A percentile compares a stretch with the other conserved stretches of the same genome.
These are phyloP conservation scores for Podaxis rugospora DNA, from an alignment of 768 basidiomycete species.

Conservation along the genomic window DNA sequence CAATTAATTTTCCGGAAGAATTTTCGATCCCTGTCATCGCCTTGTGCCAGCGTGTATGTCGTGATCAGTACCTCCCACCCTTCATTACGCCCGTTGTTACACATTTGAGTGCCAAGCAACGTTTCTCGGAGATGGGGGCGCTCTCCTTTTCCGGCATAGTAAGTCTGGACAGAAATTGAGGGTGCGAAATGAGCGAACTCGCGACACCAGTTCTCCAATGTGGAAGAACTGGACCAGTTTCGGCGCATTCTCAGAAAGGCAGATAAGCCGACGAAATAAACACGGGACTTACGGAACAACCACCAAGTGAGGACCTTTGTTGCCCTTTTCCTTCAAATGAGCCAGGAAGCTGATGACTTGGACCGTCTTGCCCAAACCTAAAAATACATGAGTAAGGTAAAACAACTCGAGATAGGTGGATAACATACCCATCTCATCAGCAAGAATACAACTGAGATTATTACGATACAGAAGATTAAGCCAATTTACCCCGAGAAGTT, in stretches of 20 bases:
- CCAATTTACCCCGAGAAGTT: constrained; percentile 98
- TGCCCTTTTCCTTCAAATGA: constrained; percentile 74
- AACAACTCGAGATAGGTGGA: not conserved
- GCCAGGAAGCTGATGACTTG: constrained; percentile 98
- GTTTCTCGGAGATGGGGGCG: constrained; percentile 69
- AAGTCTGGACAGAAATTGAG: constrained; percentile 78
- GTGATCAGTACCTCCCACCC: constrained; percentile 95
- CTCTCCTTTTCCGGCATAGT: constrained; percentile 92
- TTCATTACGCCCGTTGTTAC: constrained; percentile 39
- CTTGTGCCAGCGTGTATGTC: constrained; percentile 92
- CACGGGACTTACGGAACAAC: constrained; percentile 80
- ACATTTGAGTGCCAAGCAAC: constrained; percentile 55
- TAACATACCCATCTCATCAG: constrained; percentile 95
- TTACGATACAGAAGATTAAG: constrained; percentile 80
- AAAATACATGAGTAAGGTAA: constrained; percentile 9
- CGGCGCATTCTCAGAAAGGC: constrained; percentile 10
- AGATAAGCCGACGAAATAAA: not conserved
- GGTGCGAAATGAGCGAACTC: constrained; percentile 94
- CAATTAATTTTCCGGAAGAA: constrained; percentile 90
- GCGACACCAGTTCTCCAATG: constrained; percentile 97
- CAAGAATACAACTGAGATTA: constrained; percentile 88
- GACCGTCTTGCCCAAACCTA: constrained; percentile 97
- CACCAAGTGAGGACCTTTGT: constrained; percentile 83
- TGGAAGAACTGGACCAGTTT: constrained; percentile 66
- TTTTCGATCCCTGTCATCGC: constrained; percentile 85